A percentile compares a stretch with the other conserved stretches of the same genome.
These are phyloP conservation scores for Wallacemonas collosoma DNA, from an alignment of 208 protist species.

Conservation along the genomic window DNA sequence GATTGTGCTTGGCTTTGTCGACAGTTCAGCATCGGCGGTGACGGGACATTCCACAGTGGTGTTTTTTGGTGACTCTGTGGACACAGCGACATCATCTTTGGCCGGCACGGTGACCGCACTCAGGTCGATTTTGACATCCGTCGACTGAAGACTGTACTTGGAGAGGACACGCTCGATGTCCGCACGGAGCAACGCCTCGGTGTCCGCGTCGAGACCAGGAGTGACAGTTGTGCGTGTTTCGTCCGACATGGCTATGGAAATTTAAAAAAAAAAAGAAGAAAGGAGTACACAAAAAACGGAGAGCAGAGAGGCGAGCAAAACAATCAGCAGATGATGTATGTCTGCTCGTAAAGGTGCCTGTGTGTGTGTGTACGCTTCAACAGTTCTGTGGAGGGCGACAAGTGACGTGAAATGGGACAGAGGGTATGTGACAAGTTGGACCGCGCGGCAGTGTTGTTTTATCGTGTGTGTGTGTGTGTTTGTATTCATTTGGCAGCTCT, in stretches of 20 bases:
- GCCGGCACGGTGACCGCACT: neutral
- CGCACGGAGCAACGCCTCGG: conserved; percentile 30
- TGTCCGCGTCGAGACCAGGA: conserved; percentile 1
- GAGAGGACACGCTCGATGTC: conserved; percentile 55
- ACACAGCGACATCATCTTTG: neutral
- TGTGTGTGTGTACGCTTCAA: neutral
- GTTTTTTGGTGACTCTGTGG: neutral
- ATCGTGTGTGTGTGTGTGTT: neutral
- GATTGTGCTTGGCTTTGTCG: neutral
- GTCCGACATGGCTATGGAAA: neutral
- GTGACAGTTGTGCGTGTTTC: neutral
- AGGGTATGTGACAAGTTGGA: neutral
- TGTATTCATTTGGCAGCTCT: no score
- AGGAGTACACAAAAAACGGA: conserved; percentile 9
- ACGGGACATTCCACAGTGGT: no score
- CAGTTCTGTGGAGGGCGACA: neutral
- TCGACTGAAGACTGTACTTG: conserved; percentile 18
- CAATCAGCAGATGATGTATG: neutral
- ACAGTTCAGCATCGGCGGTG: neutral
- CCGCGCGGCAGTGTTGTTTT: no score
- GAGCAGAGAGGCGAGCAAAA: conserved; percentile 24
- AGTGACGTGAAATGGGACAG: no score
- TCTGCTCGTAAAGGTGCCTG: neutral
- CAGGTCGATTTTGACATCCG: conserved; percentile 3
- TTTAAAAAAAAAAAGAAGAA: conserved; percentile 13